A percentile compares a stretch with the other conserved stretches of the same genome.
Evolutionary conservation across 768 basidiomycete genomes (phyloP).

Genomic region (Coprinopsis sp.): DNA sequence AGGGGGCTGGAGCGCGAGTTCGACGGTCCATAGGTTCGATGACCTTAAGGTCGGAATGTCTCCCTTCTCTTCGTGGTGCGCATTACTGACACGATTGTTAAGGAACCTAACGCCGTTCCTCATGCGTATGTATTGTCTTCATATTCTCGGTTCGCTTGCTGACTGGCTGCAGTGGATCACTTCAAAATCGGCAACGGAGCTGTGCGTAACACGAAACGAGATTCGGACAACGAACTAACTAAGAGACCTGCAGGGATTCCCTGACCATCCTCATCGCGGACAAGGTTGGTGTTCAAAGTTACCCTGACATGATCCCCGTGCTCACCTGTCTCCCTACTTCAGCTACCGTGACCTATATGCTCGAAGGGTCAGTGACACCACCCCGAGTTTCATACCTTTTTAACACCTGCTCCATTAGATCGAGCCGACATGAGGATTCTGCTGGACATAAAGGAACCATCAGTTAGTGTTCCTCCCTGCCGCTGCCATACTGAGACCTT

Average conservation of each 20-base stretch:
- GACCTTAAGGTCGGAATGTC: too few relatives aligned
- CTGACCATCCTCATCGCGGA: constrained; percentile 91
- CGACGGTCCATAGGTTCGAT: constrained; percentile 80
- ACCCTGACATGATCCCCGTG: too few relatives aligned
- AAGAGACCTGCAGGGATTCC: constrained; percentile 57
- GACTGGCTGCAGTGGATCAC: too few relatives aligned
- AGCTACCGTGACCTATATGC: constrained; percentile 87
- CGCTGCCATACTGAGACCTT: not conserved
- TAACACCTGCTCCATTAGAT: constrained; percentile 35
- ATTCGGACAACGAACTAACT: not conserved
- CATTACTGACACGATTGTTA: too few relatives aligned
- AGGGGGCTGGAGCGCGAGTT: constrained; percentile 82
- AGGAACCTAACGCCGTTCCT: constrained; percentile 88
- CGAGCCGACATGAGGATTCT: constrained; percentile 87
- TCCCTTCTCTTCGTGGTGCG: too few relatives aligned
- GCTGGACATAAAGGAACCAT: constrained; percentile 79
- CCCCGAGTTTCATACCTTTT: not conserved
- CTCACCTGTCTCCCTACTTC: too few relatives aligned
- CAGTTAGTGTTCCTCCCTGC: constrained; percentile 13
- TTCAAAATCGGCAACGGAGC: constrained; percentile 69
- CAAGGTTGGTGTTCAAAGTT: too few relatives aligned
- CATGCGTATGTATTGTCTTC: too few relatives aligned
- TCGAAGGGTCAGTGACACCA: constrained; percentile 54
- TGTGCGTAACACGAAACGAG: constrained; percentile 34
- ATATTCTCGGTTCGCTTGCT: too few relatives aligned